Percentiles rank a stretch among this genome's conserved stretches.
Evolutionary conservation across 1,284 basidiomycete genomes (phyloP).

Genomic region (Sporisorium exsertum): DNA sequence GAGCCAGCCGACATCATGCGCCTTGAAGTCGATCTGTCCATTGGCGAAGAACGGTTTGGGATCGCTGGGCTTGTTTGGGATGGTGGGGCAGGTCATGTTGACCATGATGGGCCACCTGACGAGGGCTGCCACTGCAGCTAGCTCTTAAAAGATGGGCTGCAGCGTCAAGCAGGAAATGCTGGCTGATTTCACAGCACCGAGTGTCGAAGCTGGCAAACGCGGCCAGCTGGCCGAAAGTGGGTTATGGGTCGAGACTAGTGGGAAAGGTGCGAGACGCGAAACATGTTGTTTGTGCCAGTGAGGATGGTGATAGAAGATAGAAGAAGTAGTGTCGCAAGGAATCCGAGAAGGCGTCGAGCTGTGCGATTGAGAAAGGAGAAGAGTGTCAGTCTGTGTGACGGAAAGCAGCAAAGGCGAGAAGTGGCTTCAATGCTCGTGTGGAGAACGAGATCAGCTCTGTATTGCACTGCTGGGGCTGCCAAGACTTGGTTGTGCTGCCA

Average conservation of each 20-base stretch:
- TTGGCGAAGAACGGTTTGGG: slow-evolving; percentile 74
- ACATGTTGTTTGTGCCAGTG: neutral
- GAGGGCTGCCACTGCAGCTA: neutral
- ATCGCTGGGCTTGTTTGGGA: slow-evolving; percentile 48
- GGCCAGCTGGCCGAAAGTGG: neutral
- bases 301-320: neutral
- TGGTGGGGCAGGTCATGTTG: slow-evolving; percentile 52
- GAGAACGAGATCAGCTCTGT: no score
- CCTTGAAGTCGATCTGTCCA: slow-evolving; percentile 76
- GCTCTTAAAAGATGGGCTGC: neutral
- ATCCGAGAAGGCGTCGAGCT: neutral
- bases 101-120: slow-evolving; percentile 30
- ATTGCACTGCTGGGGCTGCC: neutral
- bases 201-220: neutral
- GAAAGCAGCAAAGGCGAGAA: neutral
- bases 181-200: no score
- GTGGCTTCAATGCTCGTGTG: no score
- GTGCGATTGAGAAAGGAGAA: neutral
- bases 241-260: neutral
- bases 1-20: slow-evolving; percentile 77
- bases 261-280: neutral
- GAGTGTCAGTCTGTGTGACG: neutral
- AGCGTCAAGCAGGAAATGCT: no score
- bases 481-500: slow-evolving; percentile 1
- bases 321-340: no score